Percentiles rank a stretch among this genome's conserved stretches.
These are phyloP conservation scores for Keithomyces neogunnii DNA, from an alignment of 2,329 filamentous ascomycete genomes.

Conservation along the genomic window DNA sequence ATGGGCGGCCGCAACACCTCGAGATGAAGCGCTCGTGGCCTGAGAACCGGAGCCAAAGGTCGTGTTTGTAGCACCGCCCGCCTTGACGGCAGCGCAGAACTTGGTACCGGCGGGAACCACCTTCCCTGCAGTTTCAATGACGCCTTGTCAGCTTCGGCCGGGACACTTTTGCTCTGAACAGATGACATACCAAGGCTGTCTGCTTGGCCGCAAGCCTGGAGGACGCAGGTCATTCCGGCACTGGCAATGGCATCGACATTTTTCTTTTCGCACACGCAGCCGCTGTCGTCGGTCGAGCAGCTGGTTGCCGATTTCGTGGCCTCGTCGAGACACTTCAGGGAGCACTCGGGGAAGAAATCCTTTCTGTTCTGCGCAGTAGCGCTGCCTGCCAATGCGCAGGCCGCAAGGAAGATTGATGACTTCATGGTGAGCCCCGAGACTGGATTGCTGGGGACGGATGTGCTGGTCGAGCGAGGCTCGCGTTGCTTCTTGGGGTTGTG, in stretches of 20 bases:
- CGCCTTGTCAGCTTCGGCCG: too few species aligned
- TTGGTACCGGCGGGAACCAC: conserved; percentile 10
- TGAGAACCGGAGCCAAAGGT: background rate
- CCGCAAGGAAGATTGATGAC: conserved; percentile 11
- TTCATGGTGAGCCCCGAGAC: conserved; percentile 10
- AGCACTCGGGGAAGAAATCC: conserved; percentile 20
- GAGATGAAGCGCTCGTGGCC: background rate
- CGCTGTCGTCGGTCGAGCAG: conserved; percentile 16
- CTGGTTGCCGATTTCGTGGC: conserved; percentile 14
- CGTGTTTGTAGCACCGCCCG: conserved; percentile 1
- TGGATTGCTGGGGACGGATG: too few species aligned
- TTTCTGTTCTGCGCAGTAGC: conserved; percentile 12
- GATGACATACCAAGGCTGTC: conserved; percentile 17
- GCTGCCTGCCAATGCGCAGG: conserved; percentile 12
- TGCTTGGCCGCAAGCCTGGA: conserved; percentile 17
- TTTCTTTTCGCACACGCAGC: conserved; percentile 17
- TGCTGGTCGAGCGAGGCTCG: too few species aligned
- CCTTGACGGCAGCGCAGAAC: conserved; percentile 9
- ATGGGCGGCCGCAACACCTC: conserved; percentile 2
- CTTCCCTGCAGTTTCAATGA: conserved; percentile 4
- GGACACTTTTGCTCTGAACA: too few species aligned
- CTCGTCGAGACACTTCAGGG: conserved; percentile 18
- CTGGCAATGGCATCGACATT: conserved; percentile 20
- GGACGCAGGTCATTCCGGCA: conserved; percentile 17
- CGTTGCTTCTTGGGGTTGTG: too few species aligned